Evolutionary conservation across 495 filamentous ascomycete species (phyloP), one percentile per base, ranked within the genome.

Genomic region (Aspergillus biplanus): DNA sequence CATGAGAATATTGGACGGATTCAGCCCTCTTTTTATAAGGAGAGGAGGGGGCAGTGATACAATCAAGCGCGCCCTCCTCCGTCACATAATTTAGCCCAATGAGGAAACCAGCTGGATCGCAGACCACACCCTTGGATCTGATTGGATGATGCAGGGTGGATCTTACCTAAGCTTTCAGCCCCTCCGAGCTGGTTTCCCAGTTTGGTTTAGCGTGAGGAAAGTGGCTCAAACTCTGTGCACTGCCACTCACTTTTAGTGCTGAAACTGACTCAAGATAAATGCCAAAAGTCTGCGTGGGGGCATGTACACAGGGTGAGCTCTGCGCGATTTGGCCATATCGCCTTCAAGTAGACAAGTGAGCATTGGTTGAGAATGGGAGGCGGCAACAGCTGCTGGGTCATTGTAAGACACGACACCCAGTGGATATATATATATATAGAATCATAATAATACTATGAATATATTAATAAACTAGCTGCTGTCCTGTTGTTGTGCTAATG

Each of bases 41-140:
- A 54, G n/a, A 54, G 52, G 33, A 34, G 31, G 52, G 27, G 4
- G 27, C 15, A 16, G 34, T 7, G 34, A 15, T 21, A 54, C 52
- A 13, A 34, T 34, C 52, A 18, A 4, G 7, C 52, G 27, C 9
- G 52, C 13, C 31, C 12, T 54, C 6, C 32, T 32, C 56, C 4
- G 27, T 55, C 27, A 12, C 3, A 12, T 5, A 18, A 34, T 39
- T 44, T 39, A 16, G 5, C 54, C n/a, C 15, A 42, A 18, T 31
- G 44, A 21, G 35, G 54, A 39, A 57, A 57, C 54, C 54, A 57
- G 4, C 33, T 57, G 18, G 33, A 42, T 16, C 9, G 31, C 52
- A 54, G 31, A 32, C 15, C 52, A 54, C 1, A 13, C 37, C 1
- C 37, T 39, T 7, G 37, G 7, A 7, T 39, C 37, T 39, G 37